phyloP scores from a whole-genome alignment of 495 filamentous ascomycete species.

The Penicillium coprophilum region DNA sequence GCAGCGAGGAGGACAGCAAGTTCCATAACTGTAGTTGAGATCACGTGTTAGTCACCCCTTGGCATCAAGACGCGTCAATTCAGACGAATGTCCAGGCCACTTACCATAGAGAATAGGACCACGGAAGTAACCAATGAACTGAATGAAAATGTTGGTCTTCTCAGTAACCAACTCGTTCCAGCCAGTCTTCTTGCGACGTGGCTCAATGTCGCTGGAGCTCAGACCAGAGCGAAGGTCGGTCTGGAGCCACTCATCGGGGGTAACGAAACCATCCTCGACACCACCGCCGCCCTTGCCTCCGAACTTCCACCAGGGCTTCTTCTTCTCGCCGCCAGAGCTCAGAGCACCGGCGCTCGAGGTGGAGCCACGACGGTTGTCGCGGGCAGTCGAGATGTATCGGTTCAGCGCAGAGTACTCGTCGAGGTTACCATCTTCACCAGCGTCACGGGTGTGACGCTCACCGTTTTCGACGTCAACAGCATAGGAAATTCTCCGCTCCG shows the following conservation, averaged over 20 bases:
- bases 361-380: conserved; percentile 56
- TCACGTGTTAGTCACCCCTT: conserved; percentile 8
- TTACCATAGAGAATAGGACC: conserved; percentile 83
- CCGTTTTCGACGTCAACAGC: conserved; percentile 54
- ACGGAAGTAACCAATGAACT: conserved; percentile 77
- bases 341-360: conserved; percentile 51
- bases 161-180: conserved; percentile 75
- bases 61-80: conserved; percentile 1
- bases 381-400: conserved; percentile 66
- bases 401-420: conserved; percentile 58
- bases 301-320: conserved; percentile 59
- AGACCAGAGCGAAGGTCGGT: conserved; percentile 69
- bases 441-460: conserved; percentile 38
- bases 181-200: conserved; percentile 63
- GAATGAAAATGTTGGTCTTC: conserved; percentile 73
- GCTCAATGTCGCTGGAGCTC: conserved; percentile 56
- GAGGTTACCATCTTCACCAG: conserved; percentile 36
- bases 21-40: conserved; percentile 67
- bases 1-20: conserved; percentile 75
- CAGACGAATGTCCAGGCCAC: conserved; percentile 19
- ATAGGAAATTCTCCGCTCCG: conserved; percentile 56
- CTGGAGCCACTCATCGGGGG: conserved; percentile 70
- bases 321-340: conserved; percentile 39
- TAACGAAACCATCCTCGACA: conserved; percentile 48
- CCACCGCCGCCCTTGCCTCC: conserved; percentile 45